Conservation (phyloP, 345 rosid species). For the Pistacia atlantica region DNA sequence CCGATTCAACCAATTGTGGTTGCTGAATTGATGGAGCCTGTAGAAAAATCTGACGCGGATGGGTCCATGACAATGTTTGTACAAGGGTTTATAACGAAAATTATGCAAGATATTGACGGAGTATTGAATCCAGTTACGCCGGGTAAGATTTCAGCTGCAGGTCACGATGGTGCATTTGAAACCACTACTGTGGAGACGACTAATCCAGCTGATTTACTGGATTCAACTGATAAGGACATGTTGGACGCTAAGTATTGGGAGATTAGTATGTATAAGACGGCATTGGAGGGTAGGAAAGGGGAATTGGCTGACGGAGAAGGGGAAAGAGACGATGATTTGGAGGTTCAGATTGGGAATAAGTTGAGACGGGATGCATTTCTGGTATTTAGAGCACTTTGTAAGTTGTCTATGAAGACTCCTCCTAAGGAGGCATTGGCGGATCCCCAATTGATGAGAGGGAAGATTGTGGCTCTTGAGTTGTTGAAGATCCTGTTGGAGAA, state of each 20-base stretch:
- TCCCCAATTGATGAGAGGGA: constrained; percentile 95
- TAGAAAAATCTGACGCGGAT: constrained; percentile 80
- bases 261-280: constrained; percentile 99
- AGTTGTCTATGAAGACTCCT: constrained; percentile 97
- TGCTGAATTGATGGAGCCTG: constrained; percentile 95
- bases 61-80: constrained; percentile 82
- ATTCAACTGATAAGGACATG: constrained; percentile 90
- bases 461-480: constrained; percentile 95
- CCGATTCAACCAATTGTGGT: constrained; percentile 98
- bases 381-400: constrained; percentile 99
- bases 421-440: constrained; percentile 90
- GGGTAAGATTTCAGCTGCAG: constrained; percentile 48
- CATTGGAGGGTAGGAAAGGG: constrained; percentile 97
- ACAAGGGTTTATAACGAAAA: constrained; percentile 72
- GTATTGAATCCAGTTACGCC: constrained; percentile 55
- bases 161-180: constrained; percentile 68
- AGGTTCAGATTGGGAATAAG: constrained; percentile 99
- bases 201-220: constrained; percentile 63
- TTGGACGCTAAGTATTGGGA: constrained; percentile 99
- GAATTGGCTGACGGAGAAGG: constrained; percentile 89
- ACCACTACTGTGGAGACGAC: constrained; percentile 64
- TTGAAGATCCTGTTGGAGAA: constrained; percentile 96
- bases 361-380: constrained; percentile 97
- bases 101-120: constrained; percentile 59
- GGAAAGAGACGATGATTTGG: constrained; percentile 92